Base-by-base conservation (phyloP, 495 filamentous ascomycete genomes). In the Penicillium parvum region DNA sequence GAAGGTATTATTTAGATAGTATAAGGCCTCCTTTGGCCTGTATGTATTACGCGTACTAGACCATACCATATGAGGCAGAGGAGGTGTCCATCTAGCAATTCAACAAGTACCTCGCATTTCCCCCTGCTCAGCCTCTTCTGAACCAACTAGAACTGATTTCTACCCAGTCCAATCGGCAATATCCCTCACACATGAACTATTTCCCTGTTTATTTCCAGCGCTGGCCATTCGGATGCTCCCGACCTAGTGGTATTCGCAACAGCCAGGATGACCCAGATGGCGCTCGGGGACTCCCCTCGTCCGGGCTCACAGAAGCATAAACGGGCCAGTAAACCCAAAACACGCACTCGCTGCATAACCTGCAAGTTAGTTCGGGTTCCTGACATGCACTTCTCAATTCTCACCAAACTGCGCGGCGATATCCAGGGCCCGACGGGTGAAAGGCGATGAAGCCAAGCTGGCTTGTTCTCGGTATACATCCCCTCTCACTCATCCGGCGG, bases 371-470 rank as follows among this genome's bases (percentile, higher is more conserved):
- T 48, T 14, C 27, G n/a, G 11, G 16, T 15, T 37, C 23, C 12
- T 19, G 18, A 7, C 26, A 18, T 14, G 4, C n/a, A 16, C 32
- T 35, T 7, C 15, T 21, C 10, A 39, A 15, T 36, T 35, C 20
- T 40, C 17, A 29, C 9, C 15, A 12, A 7, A 25, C 15, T 16
- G 25, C 7, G 9, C 10, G 30, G 21, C 30, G 21, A 19, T 7
- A 3, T 42, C 19, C 23, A 57, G 53, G 43, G 39, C 44, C 29
- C 50, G 60, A 14, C 45, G 45, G 16, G 51, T 62, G 7, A 66
- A 66, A 48, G 64, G 63, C 37, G 60, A 66, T 23, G 60, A 66
- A 38, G 50, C 32, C 0, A 64, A 62, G 15, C 60, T 60, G 8
- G 29, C 32, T 1, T 64, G 56, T 21, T 14, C 5, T 26, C 47